Base-by-base conservation (phyloP, 352 stramenopile genomes). In the Phytophthora citrophthora region DNA sequence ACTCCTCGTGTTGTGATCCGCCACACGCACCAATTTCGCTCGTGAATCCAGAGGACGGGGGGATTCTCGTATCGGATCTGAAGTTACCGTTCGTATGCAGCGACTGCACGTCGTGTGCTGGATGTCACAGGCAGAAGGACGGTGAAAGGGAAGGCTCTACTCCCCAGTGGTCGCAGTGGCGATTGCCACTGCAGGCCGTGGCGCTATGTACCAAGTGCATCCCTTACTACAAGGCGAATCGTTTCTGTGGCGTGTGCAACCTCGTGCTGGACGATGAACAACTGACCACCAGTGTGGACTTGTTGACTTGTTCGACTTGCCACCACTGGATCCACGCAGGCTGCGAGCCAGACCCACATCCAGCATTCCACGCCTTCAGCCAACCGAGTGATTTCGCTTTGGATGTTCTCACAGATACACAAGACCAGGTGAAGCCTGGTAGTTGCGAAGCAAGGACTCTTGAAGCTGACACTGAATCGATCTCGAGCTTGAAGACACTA, bases 211-310 rank as follows among this genome's bases (percentile, higher is more conserved):
- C 67, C 1, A 64, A 74, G 6, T 96, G 88, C 61, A 72, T 91
- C 40, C 54, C 45, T 48, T 79, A 77, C 44, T 96, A 93, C 49
- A 68, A 84, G 40, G 64, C 70, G 15, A 79, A 92, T 51, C 76
- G 80, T n/a, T 91, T 89, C 60, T 96, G 88, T 31, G 60, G 72
- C 29, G 86, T 94, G 20, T 96, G 88, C 56, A 73, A 87, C 16
- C 36, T 61, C 12, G 64, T 82, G 6, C 64, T 92, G 24, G 72
- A 86, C 20, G 72, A 86, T 12, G 63, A 78, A 2, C 32, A 76
- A 7, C 47, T 90, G 2, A 46, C 72, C 13, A 83, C 77, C 0
- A 86, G 75, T 38, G 60, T 85, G 18, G 61, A 79, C 31, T 59
- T 94, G 41, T 64, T 95, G 4, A 77, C 84, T 11, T 96, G 88